Conservation (phyloP, 441 rosid species). For the Euphorbia celastroides region DNA sequence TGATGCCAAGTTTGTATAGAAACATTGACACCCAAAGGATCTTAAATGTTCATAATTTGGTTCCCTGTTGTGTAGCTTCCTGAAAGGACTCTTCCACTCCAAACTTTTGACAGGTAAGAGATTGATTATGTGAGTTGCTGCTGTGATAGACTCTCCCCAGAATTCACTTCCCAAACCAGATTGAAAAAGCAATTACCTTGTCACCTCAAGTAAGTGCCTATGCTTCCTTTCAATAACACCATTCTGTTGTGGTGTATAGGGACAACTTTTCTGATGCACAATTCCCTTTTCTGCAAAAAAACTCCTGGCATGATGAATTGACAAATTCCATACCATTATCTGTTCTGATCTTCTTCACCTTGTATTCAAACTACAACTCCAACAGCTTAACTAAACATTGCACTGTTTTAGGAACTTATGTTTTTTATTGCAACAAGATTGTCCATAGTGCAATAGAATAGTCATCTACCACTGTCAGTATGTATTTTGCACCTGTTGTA, state of each 20-base stretch:
- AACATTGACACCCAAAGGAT: background rate
- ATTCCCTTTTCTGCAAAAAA: background rate
- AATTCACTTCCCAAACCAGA: background rate
- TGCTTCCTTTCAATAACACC: background rate
- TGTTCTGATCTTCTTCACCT: background rate
- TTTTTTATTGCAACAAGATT: background rate
- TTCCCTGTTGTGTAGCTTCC: background rate
- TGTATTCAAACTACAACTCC: background rate
- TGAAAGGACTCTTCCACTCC: background rate
- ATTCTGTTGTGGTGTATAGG: background rate
- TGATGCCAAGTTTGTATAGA: no score
- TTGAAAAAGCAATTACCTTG: background rate
- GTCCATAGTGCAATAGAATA: background rate
- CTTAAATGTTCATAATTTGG: background rate
- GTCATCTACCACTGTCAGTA: background rate
- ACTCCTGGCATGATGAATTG: background rate
- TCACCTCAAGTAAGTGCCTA: no score
- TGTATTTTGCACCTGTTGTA: background rate
- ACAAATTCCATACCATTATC: background rate
- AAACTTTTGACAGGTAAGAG: background rate
- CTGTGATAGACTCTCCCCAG: background rate
- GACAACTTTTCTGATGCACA: background rate
- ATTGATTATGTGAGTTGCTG: background rate
- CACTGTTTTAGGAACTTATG: background rate
- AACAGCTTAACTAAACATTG: background rate